These are phyloP conservation scores for Blastocystis sp. DNA, from an alignment of 352 stramenopile species.

Conservation along the genomic window DNA sequence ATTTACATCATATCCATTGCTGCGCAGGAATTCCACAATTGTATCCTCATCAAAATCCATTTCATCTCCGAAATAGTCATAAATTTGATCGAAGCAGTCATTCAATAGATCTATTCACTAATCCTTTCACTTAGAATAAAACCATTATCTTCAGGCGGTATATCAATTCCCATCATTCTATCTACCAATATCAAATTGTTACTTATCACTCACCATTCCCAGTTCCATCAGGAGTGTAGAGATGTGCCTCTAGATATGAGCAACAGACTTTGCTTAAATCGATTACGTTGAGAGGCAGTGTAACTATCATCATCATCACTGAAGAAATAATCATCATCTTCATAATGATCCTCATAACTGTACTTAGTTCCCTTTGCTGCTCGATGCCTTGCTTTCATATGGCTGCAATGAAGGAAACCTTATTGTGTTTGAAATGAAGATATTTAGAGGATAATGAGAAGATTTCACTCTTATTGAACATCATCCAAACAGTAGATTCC, in stretches of 20 bases:
- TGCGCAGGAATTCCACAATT: slow-evolving; percentile 33
- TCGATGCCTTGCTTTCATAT: slow-evolving; percentile 50
- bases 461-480: no score
- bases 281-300: background rate
- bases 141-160: slow-evolving; percentile 58
- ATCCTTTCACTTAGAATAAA: background rate
- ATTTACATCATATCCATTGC: slow-evolving; percentile 54
- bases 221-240: background rate
- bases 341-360: slow-evolving; percentile 54
- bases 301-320: slow-evolving; percentile 26
- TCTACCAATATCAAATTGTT: background rate
- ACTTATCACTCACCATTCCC: background rate
- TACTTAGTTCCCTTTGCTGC: slow-evolving; percentile 56
- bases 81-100: slow-evolving; percentile 57
- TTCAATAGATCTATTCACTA: slow-evolving; percentile 35
- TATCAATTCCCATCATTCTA: background rate
- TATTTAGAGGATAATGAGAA: no score
- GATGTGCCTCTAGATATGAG: slow-evolving; percentile 2
- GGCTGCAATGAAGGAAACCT: no score
- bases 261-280: background rate
- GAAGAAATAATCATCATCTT: slow-evolving; percentile 46
- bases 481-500: no score
- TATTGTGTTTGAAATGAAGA: no score
- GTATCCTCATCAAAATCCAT: slow-evolving; percentile 32
- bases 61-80: slow-evolving; percentile 17